A percentile compares a stretch with the other conserved stretches of the same genome.
Conservation (phyloP, 2,329 filamentous ascomycete species). For the Paraphaeosphaeria sporulosa region DNA sequence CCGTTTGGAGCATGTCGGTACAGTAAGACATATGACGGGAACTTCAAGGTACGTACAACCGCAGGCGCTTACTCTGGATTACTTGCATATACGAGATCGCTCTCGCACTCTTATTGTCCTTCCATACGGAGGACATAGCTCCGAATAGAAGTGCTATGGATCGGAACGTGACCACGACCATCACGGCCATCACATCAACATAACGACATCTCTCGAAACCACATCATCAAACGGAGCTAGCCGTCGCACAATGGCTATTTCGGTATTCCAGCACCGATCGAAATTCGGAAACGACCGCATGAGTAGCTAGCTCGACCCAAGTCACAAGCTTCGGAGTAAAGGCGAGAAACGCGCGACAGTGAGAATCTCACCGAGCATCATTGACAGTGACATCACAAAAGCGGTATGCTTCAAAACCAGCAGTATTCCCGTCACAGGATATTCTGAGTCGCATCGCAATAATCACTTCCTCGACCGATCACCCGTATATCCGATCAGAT, state of each 20-base stretch:
- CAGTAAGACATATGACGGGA: not conserved
- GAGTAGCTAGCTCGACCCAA: slow-evolving; percentile 6
- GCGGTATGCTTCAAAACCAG: slow-evolving; percentile 1
- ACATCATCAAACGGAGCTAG: not conserved
- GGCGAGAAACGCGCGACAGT: not conserved
- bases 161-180: no score
- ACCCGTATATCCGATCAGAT: not conserved
- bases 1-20: not conserved
- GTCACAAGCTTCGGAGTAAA: not conserved
- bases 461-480: not conserved
- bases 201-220: not conserved
- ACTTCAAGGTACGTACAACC: not conserved
- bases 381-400: slow-evolving; percentile 8
- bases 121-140: not conserved
- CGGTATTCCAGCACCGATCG: not conserved
- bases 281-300: not conserved
- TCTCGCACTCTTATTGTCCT: not conserved
- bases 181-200: not conserved
- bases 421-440: not conserved
- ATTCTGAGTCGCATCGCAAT: not conserved
- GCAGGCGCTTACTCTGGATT: not conserved
- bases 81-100: not conserved
- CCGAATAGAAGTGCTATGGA: not conserved
- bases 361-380: not conserved
- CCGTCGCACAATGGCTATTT: not conserved